These are phyloP conservation scores for Saccharomycopsis guyanensis DNA, from an alignment of 805 yeast genomes.

Conservation along the genomic window DNA sequence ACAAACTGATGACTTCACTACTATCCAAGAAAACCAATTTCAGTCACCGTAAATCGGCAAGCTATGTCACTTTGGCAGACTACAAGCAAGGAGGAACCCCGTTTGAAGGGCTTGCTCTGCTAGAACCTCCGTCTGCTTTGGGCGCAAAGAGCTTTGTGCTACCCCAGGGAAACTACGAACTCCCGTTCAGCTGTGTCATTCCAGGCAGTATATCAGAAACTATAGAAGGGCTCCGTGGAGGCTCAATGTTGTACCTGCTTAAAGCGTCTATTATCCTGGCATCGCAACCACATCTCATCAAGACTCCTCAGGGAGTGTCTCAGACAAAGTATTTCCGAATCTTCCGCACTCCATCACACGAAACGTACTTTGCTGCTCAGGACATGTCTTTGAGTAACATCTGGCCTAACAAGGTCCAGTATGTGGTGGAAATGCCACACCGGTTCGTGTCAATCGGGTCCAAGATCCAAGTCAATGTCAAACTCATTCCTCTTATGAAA, in stretches of 20 bases:
- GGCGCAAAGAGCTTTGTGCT: constrained; percentile 6
- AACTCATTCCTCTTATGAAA: constrained; percentile 71
- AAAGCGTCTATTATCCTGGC: constrained; percentile 54
- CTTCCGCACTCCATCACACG: constrained; percentile 79
- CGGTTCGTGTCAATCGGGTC: constrained; percentile 89
- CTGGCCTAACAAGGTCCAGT: constrained; percentile 92
- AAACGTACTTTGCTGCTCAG: constrained; percentile 77
- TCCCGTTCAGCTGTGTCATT: constrained; percentile 77
- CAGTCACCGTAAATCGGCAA: background rate
- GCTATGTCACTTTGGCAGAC: background rate
- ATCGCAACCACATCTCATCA: background rate
- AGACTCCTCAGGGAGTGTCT: background rate
- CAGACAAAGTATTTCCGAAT: constrained; percentile 58
- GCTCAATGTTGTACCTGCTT: constrained; percentile 61
- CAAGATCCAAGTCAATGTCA: constrained; percentile 55
- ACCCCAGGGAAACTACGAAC: constrained; percentile 66
- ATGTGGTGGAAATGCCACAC: constrained; percentile 74
- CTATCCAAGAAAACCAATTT: background rate
- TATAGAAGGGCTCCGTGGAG: constrained; percentile 81
- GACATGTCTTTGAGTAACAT: constrained; percentile 89
- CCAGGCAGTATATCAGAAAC: constrained; percentile 86
- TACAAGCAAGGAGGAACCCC: constrained; percentile 8
- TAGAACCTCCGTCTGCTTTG: background rate
- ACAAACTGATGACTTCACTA: background rate
- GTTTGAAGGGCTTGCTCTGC: constrained; percentile 4